Base-by-base conservation (phyloP, 2,329 filamentous ascomycete genomes). In the Trichothecium roseum region DNA sequence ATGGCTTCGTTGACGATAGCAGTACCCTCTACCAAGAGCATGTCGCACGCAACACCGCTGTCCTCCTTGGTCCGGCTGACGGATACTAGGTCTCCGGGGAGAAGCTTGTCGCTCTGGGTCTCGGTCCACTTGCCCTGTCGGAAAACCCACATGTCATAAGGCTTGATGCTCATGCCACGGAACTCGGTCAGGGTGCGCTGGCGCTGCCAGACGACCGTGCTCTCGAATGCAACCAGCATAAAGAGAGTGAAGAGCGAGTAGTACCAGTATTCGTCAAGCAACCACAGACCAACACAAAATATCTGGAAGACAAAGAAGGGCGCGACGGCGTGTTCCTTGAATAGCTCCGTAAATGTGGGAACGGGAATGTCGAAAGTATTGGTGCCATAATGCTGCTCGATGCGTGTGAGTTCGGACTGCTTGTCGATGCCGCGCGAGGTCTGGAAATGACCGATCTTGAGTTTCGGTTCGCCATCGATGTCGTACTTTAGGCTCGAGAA, bases 211-310 rank as follows among this genome's bases (percentile, higher is more conserved):
- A 98, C 93, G 27, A 98, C 93, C 3, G 91, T 98, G 58, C 88
- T 95, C 66, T 98, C 91, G 49, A 98, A 98, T 40, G 78, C 81
- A 46, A 98, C 86, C 37, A 98, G 76, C 93, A 98, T 98, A 66
- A 96, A 88, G 16, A 98, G 78, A 1, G 93, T 98, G 62, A 98
- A 98, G 15, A 98, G 75, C 42, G 91, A 96, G 65, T 98, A 98
- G 68, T 98, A 98, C 91, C 93, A 98, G 64, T 96, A 98, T 63
- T 98, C 93, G 54, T 98, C 91, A 54, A 98, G 67, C 79, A 96
- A 85, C 91, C 91, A 98, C 41, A 98, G 67, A 13, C 91, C 93
- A 39, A 98, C 91, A 50, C 93, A 98, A 68, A 98, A 98, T 42
- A 98, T 72, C 68, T 98, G 91, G 65, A 98, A 98, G 43, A 98